Conservation (phyloP, 371 early-diverging fungal genomes). For the Gilbertella persicaria region DNA sequence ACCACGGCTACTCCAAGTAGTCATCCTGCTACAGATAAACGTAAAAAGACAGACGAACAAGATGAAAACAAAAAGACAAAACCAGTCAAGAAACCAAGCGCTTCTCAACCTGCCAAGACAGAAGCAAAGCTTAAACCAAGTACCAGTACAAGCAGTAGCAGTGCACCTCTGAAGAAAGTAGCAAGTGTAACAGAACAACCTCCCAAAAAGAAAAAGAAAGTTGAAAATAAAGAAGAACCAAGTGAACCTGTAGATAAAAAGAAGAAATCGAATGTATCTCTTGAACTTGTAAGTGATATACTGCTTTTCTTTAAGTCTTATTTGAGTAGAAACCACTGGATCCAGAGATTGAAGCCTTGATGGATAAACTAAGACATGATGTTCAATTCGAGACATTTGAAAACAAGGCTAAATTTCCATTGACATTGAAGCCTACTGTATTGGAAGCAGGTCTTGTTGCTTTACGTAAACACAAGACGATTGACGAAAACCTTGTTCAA, state of each 20-base stretch:
- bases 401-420: constrained; percentile 51
- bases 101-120: not conserved
- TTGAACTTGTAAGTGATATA: constrained; percentile 18
- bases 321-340: constrained; percentile 29
- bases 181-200: constrained; percentile 2
- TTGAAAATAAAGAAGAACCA: not conserved
- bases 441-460: constrained; percentile 45
- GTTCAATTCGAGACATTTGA: constrained; percentile 36
- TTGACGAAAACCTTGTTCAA: constrained; percentile 45
- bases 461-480: constrained; percentile 31
- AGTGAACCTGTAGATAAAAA: constrained; percentile 1
- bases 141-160: not conserved
- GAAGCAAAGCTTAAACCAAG: not conserved
- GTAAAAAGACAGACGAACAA: not conserved
- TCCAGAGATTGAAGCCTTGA: constrained; percentile 28
- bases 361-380: constrained; percentile 30
- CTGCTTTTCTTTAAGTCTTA: not conserved
- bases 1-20: not conserved
- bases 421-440: constrained; percentile 42
- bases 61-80: constrained; percentile 4
- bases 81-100: not conserved
- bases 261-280: not conserved
- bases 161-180: not conserved
- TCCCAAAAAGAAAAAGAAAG: constrained; percentile 12
- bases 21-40: not conserved